These are phyloP conservation scores for Smittium culicis DNA, from an alignment of 371 early-diverging fungal species.

Conservation along the genomic window DNA sequence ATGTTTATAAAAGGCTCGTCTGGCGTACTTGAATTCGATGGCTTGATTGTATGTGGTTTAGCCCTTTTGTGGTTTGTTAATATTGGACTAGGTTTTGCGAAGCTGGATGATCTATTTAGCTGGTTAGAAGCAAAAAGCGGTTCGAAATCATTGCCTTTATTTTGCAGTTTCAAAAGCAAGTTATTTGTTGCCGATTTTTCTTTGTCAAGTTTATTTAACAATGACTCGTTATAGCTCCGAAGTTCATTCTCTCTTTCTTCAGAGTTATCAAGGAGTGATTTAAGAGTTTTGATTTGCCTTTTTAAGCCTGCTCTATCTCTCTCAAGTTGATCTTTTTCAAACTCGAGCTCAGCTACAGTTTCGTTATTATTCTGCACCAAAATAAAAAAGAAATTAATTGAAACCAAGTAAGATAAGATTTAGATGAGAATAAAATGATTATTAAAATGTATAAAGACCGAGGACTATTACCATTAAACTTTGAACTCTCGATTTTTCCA, in stretches of 20 bases:
- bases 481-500: background rate
- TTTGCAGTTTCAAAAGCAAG: background rate
- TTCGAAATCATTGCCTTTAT: background rate
- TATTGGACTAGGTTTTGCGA: too few species aligned
- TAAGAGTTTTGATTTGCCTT: background rate
- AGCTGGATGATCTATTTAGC: too few species aligned
- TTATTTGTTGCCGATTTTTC: background rate
- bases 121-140: background rate
- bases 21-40: too few species aligned
- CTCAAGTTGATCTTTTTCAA: background rate
- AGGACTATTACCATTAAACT: background rate
- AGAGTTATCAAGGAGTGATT: background rate
- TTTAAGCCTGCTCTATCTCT: background rate
- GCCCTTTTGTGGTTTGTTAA: too few species aligned
- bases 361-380: background rate
- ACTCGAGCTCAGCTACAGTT: background rate
- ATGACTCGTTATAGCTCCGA: background rate
- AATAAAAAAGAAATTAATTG: background rate
- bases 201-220: background rate
- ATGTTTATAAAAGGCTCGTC: too few species aligned
- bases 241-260: background rate
- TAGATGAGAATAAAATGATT: background rate
- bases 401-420: too few species aligned
- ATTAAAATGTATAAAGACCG: background rate
- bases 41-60: too few species aligned